phyloP scores from a whole-genome alignment of 371 early-diverging fungal genomes.

The Mortierella sp. region DNA sequence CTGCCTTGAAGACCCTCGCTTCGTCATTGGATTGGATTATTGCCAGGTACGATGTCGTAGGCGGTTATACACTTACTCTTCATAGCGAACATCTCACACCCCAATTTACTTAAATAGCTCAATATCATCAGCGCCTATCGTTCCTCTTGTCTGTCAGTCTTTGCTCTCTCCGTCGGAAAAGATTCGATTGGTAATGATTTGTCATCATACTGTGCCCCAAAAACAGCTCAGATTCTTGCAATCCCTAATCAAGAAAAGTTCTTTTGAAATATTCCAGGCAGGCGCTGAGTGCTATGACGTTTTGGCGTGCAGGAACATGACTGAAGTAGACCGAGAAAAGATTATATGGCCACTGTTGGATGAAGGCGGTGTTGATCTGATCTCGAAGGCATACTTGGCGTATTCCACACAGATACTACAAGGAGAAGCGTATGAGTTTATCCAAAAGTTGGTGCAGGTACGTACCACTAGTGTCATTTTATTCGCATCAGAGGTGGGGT shows the following conservation, averaged over 20 bases:
- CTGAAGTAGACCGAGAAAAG: conserved; percentile 49
- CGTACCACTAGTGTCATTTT: background rate
- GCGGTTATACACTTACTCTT: background rate
- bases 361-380: conserved; percentile 50
- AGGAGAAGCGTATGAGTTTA: conserved; percentile 58
- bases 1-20: conserved; percentile 52
- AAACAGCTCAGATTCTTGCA: background rate
- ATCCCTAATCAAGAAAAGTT: background rate
- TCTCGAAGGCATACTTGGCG: conserved; percentile 34
- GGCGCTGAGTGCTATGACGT: conserved; percentile 58
- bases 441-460: conserved; percentile 63
- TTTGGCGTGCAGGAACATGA: conserved; percentile 56
- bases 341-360: conserved; percentile 61
- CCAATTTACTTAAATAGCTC: conserved; percentile 15
- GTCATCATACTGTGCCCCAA: background rate
- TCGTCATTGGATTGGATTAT: conserved; percentile 59
- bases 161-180: conserved; percentile 28
- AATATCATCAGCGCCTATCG: conserved; percentile 13
- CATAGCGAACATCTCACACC: background rate
- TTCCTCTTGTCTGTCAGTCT: conserved; percentile 39
- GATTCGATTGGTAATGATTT: conserved; percentile 47
- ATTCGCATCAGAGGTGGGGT: too few relatives aligned
- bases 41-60: conserved; percentile 20
- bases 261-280: conserved; percentile 28
- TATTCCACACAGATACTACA: conserved; percentile 26